These are phyloP conservation scores for Exserohilum rostratum DNA, from an alignment of 2,329 filamentous ascomycete species.

Conservation along the genomic window DNA sequence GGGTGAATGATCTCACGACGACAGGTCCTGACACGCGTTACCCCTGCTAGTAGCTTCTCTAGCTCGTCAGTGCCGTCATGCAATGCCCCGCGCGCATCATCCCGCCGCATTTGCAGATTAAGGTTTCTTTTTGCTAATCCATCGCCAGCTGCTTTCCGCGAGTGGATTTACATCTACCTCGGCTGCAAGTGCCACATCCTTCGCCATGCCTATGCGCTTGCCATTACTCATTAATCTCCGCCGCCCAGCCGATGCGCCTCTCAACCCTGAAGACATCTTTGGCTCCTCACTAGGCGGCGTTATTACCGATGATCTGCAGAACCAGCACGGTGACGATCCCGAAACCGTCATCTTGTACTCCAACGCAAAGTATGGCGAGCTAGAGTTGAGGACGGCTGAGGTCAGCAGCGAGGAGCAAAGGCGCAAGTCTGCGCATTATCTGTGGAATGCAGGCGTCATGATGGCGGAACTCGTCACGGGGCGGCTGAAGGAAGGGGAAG, in stretches of 20 bases:
- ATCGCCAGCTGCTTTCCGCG: not conserved
- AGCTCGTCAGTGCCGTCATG: conserved; percentile 1
- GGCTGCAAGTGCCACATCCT: not conserved
- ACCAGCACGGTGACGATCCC: conserved; percentile 67
- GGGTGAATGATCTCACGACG: conserved; percentile 31
- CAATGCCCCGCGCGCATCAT: conserved; percentile 2
- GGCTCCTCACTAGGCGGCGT: conserved; percentile 65
- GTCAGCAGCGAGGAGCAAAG: conserved; percentile 61
- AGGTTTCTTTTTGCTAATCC: not conserved
- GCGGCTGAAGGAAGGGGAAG: conserved; percentile 9
- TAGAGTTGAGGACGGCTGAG: conserved; percentile 53
- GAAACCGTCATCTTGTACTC: conserved; percentile 65
- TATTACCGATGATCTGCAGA: conserved; percentile 71
- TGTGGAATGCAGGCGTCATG: conserved; percentile 69
- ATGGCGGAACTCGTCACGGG: conserved; percentile 54
- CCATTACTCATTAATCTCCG: conserved; percentile 39
- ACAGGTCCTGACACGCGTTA: conserved; percentile 10
- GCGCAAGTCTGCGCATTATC: conserved; percentile 71
- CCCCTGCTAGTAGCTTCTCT: conserved; percentile 8
- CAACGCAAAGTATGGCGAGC: conserved; percentile 43
- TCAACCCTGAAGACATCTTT: conserved; percentile 66
- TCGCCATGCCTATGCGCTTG: conserved; percentile 28
- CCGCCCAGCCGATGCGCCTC: conserved; percentile 31
- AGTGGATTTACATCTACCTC: not conserved
- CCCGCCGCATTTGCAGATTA: not conserved